Evolutionary conservation across 1,284 basidiomycete genomes (phyloP).

Genomic region (Tilletia setariae): DNA sequence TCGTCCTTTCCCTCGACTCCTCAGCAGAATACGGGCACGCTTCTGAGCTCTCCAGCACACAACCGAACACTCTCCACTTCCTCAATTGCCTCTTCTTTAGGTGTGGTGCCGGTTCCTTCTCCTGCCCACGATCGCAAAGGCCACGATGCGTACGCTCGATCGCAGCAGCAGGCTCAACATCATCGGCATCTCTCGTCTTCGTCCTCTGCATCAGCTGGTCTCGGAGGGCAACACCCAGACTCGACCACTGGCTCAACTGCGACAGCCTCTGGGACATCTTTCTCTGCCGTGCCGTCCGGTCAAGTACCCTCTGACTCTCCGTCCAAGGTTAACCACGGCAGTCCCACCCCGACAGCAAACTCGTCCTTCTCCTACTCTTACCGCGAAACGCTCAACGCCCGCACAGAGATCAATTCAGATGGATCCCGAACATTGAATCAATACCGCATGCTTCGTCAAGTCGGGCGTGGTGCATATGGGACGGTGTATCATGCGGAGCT

Average conservation of each 20-base stretch:
- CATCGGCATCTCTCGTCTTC: neutral
- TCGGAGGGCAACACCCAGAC: neutral
- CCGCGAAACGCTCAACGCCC: conserved; percentile 50
- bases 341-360: neutral
- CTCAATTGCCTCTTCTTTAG: conserved; percentile 1
- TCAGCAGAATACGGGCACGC: neutral
- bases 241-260: too few species aligned
- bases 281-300: neutral
- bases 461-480: conserved; percentile 48
- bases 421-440: conserved; percentile 51
- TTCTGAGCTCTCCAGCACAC: neutral
- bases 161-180: conserved; percentile 5
- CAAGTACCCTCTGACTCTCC: neutral
- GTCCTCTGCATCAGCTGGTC: neutral
- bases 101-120: neutral
- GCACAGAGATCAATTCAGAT: conserved; percentile 42
- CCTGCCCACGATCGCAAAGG: conserved; percentile 3
- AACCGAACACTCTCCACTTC: neutral
- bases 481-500: conserved; percentile 42
- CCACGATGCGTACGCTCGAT: conserved; percentile 10
- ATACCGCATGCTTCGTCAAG: conserved; percentile 45
- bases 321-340: neutral
- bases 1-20: too few species aligned
- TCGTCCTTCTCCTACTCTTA: conserved; percentile 11
- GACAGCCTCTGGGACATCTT: too few species aligned